Evolutionary conservation across 116 monocot species (phyloP), one percentile per base, ranked within the genome.

Genomic region (Papilionanthe hybrid): DNA sequence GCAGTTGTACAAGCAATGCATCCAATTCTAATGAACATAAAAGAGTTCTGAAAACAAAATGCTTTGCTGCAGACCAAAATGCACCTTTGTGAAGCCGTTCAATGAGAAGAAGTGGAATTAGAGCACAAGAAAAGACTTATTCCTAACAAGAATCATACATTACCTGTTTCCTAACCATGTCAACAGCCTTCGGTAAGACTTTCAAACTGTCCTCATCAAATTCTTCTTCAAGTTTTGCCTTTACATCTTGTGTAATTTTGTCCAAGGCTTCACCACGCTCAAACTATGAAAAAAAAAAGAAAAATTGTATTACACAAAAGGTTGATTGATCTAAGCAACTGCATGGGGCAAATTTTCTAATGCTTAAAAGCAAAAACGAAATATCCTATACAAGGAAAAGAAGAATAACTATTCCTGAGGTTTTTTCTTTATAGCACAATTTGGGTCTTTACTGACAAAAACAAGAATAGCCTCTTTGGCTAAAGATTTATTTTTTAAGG

Each of bases 231-330:
- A 99, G 95, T 78, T 89, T 84, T 47, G 79, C 82, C 86, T 87
- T 99, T 55, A 90, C 99, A 79, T 74, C 77, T 84, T 95, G 88
- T 75, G 86, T 84, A 53, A 99, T 95, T 72, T 90, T 99, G 44
- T 99, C 99, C 85, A 99, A 85, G 18, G 99, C 93, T 86, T 90
- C 95, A 80, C 99, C 99, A 45, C 99, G 86, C 78, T 99, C 95
- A 90, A 99, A 99, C 99, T 99, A 80, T 55, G 17, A 78, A 63
- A 25, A 50, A 17, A 56, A 20, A 29, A 60, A 50, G 11, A 56
- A 20, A 29, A 60, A 29, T 44, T 41, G 71, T n/a, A 73, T 73
- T 29, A n/a, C 7, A 20, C 5, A 71, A 71, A 28, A 29, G 13
- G 29, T 32, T 73, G 1, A 60, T 60, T 60, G 25, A 60, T 60